phyloP scores from a whole-genome alignment of 371 early-diverging fungal species.

The Mortierella sp. region DNA sequence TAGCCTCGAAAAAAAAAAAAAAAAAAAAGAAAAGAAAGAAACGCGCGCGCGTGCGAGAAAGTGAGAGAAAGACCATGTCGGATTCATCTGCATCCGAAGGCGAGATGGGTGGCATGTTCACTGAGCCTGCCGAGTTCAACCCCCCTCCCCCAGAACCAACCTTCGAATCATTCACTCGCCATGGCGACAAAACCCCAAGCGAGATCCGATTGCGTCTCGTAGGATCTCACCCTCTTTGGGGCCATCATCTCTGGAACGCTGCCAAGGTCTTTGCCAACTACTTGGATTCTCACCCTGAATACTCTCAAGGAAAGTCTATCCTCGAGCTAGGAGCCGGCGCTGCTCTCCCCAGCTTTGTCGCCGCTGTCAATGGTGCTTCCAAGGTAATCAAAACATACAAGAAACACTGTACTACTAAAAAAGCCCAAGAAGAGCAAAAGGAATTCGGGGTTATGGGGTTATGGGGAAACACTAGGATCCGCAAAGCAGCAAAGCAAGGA shows the following conservation, averaged over 20 bases:
- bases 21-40: conserved; percentile 3
- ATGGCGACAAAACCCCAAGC: conserved; percentile 31
- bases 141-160: conserved; percentile 62
- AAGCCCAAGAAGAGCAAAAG: too few relatives aligned
- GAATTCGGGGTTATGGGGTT: too few relatives aligned
- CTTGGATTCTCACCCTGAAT: conserved; percentile 72
- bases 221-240: conserved; percentile 89
- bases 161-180: conserved; percentile 60
- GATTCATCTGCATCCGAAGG: conserved; percentile 45
- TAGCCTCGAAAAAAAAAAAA: background rate
- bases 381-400: conserved; percentile 46
- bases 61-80: conserved; percentile 17
- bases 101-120: conserved; percentile 51
- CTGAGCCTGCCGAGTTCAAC: conserved; percentile 54
- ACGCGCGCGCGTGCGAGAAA: background rate
- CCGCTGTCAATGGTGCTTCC: conserved; percentile 78
- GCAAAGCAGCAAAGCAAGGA: too few relatives aligned
- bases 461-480: too few relatives aligned
- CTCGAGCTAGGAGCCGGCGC: conserved; percentile 95
- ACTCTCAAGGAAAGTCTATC: conserved; percentile 72
- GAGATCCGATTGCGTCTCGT: conserved; percentile 71
- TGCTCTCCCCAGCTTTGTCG: conserved; percentile 85
- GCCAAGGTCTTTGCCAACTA: conserved; percentile 83
- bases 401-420: background rate
- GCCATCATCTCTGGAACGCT: conserved; percentile 93